These are phyloP conservation scores for Podila minutissima DNA, from an alignment of 192 early-diverging fungal genomes.

Conservation along the genomic window DNA sequence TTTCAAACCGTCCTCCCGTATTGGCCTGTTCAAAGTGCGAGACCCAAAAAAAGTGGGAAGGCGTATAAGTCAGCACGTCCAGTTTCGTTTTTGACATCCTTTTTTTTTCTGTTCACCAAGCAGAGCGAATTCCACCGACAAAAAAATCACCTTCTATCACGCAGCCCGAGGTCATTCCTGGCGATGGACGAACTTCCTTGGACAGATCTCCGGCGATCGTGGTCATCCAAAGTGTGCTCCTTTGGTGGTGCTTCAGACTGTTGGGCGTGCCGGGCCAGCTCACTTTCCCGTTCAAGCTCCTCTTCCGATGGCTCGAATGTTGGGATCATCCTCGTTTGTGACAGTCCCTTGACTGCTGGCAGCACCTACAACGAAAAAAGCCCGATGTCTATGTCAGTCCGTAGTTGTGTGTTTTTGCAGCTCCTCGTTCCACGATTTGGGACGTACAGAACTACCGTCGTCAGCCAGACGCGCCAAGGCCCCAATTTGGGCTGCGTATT, in stretches of 20 bases:
- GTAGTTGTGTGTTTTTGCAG: not conserved
- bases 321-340: constrained; percentile 12
- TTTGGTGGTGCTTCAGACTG: not conserved
- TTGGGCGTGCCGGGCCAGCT: not conserved
- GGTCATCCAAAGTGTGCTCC: not conserved
- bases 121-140: not conserved
- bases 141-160: not conserved
- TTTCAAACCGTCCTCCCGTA: not conserved
- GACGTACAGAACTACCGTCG: not conserved
- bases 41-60: not conserved
- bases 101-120: too few species aligned
- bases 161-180: not conserved
- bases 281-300: not conserved
- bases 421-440: not conserved
- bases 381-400: not conserved
- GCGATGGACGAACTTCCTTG: not conserved
- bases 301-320: not conserved
- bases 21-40: not conserved
- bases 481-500: constrained; percentile 30
- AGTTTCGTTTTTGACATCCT: too few species aligned
- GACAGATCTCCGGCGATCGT: not conserved
- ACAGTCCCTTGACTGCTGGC: constrained; percentile 4
- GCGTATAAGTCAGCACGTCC: not conserved
- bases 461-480: constrained; percentile 7
- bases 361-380: not conserved